These are phyloP conservation scores for Dictyostelium intermedium DNA, from an alignment of 78 protist genomes.

Conservation along the genomic window DNA sequence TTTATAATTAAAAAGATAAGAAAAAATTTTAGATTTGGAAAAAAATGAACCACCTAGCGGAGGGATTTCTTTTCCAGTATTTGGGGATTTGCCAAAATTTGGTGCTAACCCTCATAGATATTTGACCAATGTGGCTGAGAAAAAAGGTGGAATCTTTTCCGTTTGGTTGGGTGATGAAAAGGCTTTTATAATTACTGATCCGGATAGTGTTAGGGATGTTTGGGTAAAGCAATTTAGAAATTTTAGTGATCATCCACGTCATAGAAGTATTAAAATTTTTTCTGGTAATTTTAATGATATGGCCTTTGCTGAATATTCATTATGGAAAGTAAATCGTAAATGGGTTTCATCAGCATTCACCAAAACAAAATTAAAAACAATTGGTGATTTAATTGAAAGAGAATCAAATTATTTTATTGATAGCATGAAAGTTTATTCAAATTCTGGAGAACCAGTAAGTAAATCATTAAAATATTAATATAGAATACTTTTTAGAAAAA, in stretches of 20 bases:
- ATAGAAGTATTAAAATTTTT: not conserved
- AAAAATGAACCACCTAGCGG: not conserved
- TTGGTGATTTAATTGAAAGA: not conserved
- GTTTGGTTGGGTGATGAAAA: slow-evolving; percentile 46
- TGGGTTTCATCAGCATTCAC: slow-evolving; percentile 37
- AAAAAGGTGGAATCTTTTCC: not conserved
- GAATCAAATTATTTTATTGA: not conserved
- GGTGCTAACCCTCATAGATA: not conserved
- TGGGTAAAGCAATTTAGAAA: not conserved
- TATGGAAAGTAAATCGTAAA: not conserved
- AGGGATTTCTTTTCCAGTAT: not conserved
- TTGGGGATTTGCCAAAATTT: not conserved
- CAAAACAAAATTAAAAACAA: slow-evolving; percentile 16
- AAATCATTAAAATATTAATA: too few species aligned
- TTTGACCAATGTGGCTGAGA: not conserved
- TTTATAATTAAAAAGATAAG: not conserved
- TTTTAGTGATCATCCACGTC: not conserved
- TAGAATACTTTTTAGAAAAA: too few species aligned
- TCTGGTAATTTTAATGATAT: not conserved
- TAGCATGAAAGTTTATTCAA: not conserved
- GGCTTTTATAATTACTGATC: slow-evolving; percentile 1
- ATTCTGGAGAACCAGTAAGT: not conserved
- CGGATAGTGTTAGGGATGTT: not conserved
- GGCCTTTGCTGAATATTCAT: not conserved
- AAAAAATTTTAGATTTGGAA: not conserved